Evolutionary conservation across 2,329 filamentous ascomycete genomes (phyloP), one percentile per base, ranked within the genome.

Genomic region (Neonectria punicea): DNA sequence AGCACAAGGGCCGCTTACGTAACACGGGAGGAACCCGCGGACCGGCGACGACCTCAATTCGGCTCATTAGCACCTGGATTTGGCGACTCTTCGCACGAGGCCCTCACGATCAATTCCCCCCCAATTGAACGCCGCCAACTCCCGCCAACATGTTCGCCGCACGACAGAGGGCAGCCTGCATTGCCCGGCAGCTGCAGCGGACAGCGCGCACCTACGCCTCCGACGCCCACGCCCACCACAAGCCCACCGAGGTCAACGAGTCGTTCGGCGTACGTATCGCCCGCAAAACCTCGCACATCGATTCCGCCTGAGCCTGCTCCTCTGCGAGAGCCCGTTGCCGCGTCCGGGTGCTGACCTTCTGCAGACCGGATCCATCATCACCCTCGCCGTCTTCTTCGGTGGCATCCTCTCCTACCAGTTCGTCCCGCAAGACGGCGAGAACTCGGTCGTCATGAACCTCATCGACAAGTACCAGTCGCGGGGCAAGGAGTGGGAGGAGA

Each of bases 181-280:
- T 77, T 49, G 78, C 78, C 65, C 77, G 79, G 64, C 77, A 78
- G 71, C 74, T 80, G 67, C 76, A 77, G 72, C 74, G 78, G 64
- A 73, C 76, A 68, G 76, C 80, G 69, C 83, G 86, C 74, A 80
- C 80, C 65, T 88, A 88, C 76, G 86, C 85, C 70, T 88, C 86
- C 74, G 82, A 84, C 69, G 79, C 80, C 76, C 85, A 86, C 72
- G 81, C 77, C 65, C 80, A 83, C 70, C 81, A 83, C 75, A 79
- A 83, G 70, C 77, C 81, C 64, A 81, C 81, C 70, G 78, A 80
- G 67, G 84, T 83, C 66, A 82, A 85, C 71, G 87, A 89, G 79
- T 80, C 82, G 64, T 81, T 88, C 73, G 86, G 87, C 72, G 87
- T 89, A 87, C 65, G 86, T 82, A 63, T 58, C 53, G 36, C 47